Conservation (phyloP, 2,329 filamentous ascomycete genomes). For the Sporothrix variecibatus region DNA sequence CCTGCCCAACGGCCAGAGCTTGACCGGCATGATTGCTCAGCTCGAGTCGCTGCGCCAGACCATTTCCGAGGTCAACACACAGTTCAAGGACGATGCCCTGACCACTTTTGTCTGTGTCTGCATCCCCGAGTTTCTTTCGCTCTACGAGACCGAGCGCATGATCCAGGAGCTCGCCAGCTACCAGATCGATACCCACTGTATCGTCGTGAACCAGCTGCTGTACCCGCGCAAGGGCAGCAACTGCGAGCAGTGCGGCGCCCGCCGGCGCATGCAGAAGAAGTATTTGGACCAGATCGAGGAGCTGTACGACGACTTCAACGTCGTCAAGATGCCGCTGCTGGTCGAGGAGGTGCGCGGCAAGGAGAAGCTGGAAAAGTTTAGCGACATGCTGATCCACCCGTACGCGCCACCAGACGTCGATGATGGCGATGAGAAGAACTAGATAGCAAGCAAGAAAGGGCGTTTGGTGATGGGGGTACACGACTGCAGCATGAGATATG, state of each 20-base stretch:
- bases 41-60: slow-evolving; percentile 91
- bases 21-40: slow-evolving; percentile 90
- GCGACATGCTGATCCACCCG: slow-evolving; percentile 77
- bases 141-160: slow-evolving; percentile 99
- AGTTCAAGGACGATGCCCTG: slow-evolving; percentile 95
- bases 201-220: slow-evolving; percentile 96
- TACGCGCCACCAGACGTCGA: slow-evolving; percentile 62
- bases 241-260: slow-evolving; percentile 93
- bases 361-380: slow-evolving; percentile 89
- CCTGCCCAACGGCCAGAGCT: slow-evolving; percentile 87
- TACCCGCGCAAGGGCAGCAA: slow-evolving; percentile 83
- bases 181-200: slow-evolving; percentile 92
- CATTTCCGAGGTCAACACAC: slow-evolving; percentile 92
- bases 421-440: slow-evolving; percentile 22
- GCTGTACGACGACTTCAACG: slow-evolving; percentile 97
- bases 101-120: slow-evolving; percentile 98
- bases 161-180: slow-evolving; percentile 95
- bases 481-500: background rate
- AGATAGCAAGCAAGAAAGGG: background rate
- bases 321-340: slow-evolving; percentile 95
- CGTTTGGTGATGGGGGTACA: background rate
- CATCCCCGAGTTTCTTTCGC: slow-evolving; percentile 92
- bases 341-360: slow-evolving; percentile 96
- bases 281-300: slow-evolving; percentile 99
- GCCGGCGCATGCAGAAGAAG: slow-evolving; percentile 98